phyloP scores from a whole-genome alignment of 73 alveolate genomes.

The Paramecium primaurelia region DNA sequence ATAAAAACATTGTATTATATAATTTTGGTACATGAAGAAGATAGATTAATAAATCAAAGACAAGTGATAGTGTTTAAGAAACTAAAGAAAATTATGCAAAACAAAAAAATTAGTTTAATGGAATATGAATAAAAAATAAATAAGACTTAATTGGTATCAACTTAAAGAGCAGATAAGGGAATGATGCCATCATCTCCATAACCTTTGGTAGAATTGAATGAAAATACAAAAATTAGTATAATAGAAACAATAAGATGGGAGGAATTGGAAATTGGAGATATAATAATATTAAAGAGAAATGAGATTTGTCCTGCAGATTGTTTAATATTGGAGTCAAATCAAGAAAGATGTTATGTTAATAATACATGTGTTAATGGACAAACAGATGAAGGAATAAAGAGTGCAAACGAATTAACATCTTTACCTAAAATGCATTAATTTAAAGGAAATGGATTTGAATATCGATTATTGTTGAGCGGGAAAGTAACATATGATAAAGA shows the following conservation, averaged over 20 bases:
- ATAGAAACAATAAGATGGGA: conserved; percentile 45
- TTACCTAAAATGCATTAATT: neutral
- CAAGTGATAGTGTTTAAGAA: neutral
- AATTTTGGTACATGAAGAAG: neutral
- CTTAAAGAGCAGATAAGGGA: neutral
- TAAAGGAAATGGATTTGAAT: conserved; percentile 3
- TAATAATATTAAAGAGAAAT: conserved; percentile 22
- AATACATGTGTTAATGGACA: neutral
- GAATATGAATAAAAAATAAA: neutral
- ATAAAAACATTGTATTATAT: neutral
- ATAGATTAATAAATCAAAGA: neutral
- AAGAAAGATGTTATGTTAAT: neutral
- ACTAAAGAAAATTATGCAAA: neutral
- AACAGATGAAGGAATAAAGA: neutral
- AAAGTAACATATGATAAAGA: neutral
- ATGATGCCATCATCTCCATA: neutral
- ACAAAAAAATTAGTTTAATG: neutral
- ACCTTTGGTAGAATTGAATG: neutral
- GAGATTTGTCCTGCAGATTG: conserved; percentile 49
- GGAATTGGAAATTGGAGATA: conserved; percentile 37
- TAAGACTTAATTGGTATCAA: neutral
- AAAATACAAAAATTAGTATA: neutral
- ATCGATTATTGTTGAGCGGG: neutral
- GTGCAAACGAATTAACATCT: conserved; percentile 23
- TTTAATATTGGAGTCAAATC: conserved; percentile 21